Percentiles rank a stretch among this genome's conserved stretches.
Evolutionary conservation across 169 alveolate species (phyloP).

Genomic region (Plasmodium berghei): DNA sequence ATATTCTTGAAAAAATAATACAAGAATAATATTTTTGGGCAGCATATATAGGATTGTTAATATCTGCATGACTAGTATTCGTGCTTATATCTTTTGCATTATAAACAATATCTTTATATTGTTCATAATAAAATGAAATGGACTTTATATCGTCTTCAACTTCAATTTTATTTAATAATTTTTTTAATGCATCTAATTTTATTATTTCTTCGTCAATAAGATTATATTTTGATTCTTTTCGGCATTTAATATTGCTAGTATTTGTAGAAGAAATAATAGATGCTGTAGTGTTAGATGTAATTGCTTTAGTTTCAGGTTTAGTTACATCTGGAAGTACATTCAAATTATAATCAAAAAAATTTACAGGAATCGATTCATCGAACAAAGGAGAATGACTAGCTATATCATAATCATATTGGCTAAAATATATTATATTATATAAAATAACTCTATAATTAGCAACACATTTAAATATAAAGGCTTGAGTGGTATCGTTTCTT

Average conservation of each 20-base stretch:
- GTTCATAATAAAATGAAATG: constrained; percentile 40
- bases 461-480: constrained; percentile 27
- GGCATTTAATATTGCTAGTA: neutral
- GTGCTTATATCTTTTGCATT: neutral
- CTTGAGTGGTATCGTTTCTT: constrained; percentile 23
- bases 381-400: constrained; percentile 57
- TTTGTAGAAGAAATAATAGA: neutral
- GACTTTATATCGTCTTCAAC: constrained; percentile 44
- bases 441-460: constrained; percentile 54
- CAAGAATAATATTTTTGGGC: constrained; percentile 35
- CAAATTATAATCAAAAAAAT: constrained; percentile 14
- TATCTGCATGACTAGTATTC: neutral
- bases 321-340: no score
- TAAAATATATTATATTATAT: constrained; percentile 39
- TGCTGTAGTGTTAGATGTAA: neutral
- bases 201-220: no score
- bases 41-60: neutral
- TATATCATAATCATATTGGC: constrained; percentile 37
- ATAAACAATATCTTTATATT: constrained; percentile 27
- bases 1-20: constrained; percentile 52
- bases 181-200: constrained; percentile 19
- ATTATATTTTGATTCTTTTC: constrained; percentile 8
- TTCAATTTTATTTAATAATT: constrained; percentile 23
- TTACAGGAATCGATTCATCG: constrained; percentile 23
- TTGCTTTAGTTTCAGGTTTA: no score